Evolutionary conservation across 2,329 filamentous ascomycete species (phyloP), one percentile per base, ranked within the genome.

Genomic region (Neonectria hederae): DNA sequence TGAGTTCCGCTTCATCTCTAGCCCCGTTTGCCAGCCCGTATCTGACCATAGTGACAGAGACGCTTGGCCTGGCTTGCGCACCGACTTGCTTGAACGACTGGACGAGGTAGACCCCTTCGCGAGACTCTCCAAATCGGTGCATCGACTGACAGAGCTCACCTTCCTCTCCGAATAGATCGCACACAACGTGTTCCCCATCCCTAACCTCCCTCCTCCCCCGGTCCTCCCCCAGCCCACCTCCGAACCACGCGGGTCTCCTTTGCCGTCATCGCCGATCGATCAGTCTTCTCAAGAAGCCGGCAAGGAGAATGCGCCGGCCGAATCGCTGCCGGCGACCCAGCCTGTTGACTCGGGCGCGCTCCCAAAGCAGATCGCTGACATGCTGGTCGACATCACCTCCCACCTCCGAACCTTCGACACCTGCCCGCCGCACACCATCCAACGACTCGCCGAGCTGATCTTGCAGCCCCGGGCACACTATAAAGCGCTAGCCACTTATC

Each of bases 361-460:
- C 14, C 91, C 92, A 2, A 83, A 84, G 8, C 89, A 90, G 66
- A 83, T 95, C 54, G 80, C 84, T 62, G 83, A 85, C 58, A 87
- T 93, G 75, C 80, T 93, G 51, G 76, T 79, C 63, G 87, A 87
- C 62, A 90, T 93, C 68, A 84, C 80, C 42, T 78, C 79, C 6
- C 89, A 90, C 17, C 83, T 97, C 54, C 83, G 83, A 3, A 87
- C 86, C 69, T 99, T 99, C 78, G 76, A 87, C 22, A 82, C 83
- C 3, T 87, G 92, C 71, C 95, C 96, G 1, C 96, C 96, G 0
- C 93, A 98, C 77, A 98, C 96, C 3, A 87, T 97, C 66, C 96
- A 99, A 80, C 91, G 96, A 42, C 86, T 99, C 22, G 89, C 94
- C 22, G 96, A 99, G 82, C 89, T 98, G 30, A 83, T 97, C 5